These are phyloP conservation scores for Dissophora globulifera DNA, from an alignment of 192 early-diverging fungal species.

Conservation along the genomic window DNA sequence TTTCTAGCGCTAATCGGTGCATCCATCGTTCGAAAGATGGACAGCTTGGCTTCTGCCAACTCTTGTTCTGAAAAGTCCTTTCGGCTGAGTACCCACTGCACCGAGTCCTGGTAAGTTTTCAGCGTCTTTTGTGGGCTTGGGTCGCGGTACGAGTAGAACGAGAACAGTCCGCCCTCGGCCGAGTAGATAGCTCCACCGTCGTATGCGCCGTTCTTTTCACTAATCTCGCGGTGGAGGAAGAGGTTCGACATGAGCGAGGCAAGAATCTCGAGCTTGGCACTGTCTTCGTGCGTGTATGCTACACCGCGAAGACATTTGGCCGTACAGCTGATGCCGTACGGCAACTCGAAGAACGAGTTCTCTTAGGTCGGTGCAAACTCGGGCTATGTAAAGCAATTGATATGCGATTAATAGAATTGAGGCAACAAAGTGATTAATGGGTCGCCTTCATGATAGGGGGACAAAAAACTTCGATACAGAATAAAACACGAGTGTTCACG, in stretches of 20 bases:
- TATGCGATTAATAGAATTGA: too few relatives aligned
- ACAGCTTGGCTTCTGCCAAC: conserved; percentile 91
- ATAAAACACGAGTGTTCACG: background rate
- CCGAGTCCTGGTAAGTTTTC: conserved; percentile 70
- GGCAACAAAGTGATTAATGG: too few relatives aligned
- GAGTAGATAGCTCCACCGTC: conserved; percentile 87
- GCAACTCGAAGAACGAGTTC: conserved; percentile 84
- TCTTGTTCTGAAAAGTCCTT: conserved; percentile 67
- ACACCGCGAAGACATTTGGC: conserved; percentile 79
- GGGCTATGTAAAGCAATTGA: conserved; percentile 19
- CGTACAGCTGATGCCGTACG: conserved; percentile 88
- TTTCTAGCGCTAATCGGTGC: conserved; percentile 81
- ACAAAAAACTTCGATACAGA: too few relatives aligned
- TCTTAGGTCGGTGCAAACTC: conserved; percentile 60
- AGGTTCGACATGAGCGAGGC: conserved; percentile 86
- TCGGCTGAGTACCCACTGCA: conserved; percentile 73
- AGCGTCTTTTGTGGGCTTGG: conserved; percentile 81
- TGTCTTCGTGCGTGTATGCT: conserved; percentile 86
- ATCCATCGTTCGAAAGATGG: conserved; percentile 88
- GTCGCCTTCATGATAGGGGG: too few relatives aligned
- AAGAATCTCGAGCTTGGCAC: conserved; percentile 79
- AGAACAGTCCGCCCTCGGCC: conserved; percentile 80
- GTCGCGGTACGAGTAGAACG: conserved; percentile 95
- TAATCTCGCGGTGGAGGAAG: conserved; percentile 95
- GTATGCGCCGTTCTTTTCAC: conserved; percentile 97